Conservation (phyloP, 1,139 yeast species). For the Sporopachydermia cereana region DNA sequence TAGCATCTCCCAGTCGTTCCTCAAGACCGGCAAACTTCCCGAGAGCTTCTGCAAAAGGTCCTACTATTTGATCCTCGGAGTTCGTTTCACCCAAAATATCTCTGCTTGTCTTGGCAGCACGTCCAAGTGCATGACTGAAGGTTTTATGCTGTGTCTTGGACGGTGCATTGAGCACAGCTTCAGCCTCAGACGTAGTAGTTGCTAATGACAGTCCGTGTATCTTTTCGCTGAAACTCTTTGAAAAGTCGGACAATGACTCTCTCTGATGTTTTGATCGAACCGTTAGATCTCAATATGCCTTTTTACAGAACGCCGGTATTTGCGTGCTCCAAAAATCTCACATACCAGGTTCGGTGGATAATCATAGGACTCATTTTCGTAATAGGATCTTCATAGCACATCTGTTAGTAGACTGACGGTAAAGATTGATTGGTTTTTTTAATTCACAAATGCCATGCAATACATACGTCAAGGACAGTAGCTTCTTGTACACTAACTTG, state of each 20-base stretch:
- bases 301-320: too few species aligned
- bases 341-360: slow-evolving; percentile 52
- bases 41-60: slow-evolving; percentile 38
- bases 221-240: slow-evolving; percentile 42
- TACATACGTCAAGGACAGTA: slow-evolving; percentile 41
- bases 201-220: slow-evolving; percentile 50
- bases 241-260: slow-evolving; percentile 47
- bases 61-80: slow-evolving; percentile 28
- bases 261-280: too few species aligned
- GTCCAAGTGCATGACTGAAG: slow-evolving; percentile 37
- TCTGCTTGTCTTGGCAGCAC: slow-evolving; percentile 29
- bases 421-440: too few species aligned
- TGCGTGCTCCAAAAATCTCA: too few species aligned
- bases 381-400: slow-evolving; percentile 21
- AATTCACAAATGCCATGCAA: too few species aligned
- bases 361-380: slow-evolving; percentile 56
- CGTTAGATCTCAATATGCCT: too few species aligned
- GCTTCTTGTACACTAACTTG: slow-evolving; percentile 46
- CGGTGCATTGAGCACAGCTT: slow-evolving; percentile 30
- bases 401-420: neutral
- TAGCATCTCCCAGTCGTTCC: slow-evolving; percentile 45
- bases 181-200: slow-evolving; percentile 53
- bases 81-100: slow-evolving; percentile 12
- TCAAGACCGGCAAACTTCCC: slow-evolving; percentile 46
- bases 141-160: slow-evolving; percentile 31